Conservation (phyloP, 352 stramenopile species). For the Blastocystis sp. region DNA sequence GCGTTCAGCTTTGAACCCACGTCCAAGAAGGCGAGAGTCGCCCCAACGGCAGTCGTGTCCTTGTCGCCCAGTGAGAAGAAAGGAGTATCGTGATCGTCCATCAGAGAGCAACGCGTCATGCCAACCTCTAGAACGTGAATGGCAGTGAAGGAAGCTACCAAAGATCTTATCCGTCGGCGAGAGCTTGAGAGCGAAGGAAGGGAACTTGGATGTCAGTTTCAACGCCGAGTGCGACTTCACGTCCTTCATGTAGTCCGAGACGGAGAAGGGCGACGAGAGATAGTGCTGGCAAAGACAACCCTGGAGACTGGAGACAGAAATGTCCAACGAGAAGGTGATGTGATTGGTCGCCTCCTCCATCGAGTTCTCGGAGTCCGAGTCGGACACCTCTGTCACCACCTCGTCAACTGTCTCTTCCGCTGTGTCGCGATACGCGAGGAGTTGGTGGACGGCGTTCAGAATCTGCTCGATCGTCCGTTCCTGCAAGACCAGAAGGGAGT, state of each 20-base stretch:
- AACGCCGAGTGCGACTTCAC: neutral
- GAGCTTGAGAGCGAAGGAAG: neutral
- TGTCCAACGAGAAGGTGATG: neutral
- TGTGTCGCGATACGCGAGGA: neutral
- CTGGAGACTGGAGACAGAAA: neutral
- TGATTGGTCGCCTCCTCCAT: neutral
- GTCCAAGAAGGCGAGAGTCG: neutral
- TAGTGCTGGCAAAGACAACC: neutral
- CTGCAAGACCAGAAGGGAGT: neutral
- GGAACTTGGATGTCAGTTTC: neutral
- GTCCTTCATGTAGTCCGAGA: neutral
- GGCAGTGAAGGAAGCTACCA: neutral
- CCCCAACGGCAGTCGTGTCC: neutral
- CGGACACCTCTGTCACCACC: slow-evolving; percentile 18
- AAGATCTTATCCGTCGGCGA: slow-evolving; percentile 5
- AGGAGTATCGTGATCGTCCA: neutral
- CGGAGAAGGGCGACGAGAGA: neutral
- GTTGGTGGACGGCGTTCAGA: neutral
- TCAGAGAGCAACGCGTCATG: neutral
- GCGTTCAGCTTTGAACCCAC: neutral
- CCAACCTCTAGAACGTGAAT: neutral
- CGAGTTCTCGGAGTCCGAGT: neutral
- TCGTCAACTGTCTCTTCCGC: neutral
- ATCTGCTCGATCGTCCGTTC: neutral
- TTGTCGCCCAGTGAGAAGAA: neutral